phyloP scores from a whole-genome alignment of 805 yeast species.

The Wickerhamiella lipophila region DNA sequence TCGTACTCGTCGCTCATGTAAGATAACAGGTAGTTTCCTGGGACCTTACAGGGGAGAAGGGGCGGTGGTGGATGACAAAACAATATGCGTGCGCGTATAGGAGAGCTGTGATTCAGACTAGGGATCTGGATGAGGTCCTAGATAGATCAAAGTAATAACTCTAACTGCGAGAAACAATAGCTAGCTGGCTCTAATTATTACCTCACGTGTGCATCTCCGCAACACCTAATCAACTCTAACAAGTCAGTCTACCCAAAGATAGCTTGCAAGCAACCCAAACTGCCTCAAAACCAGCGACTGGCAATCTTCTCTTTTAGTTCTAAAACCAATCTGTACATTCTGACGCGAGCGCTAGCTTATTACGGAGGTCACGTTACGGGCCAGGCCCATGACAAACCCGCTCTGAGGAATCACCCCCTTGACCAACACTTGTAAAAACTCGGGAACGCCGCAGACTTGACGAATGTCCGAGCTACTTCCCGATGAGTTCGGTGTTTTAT shows the following conservation, averaged over 20 bases:
- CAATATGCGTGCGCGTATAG: background rate
- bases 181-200: too few species aligned
- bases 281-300: too few species aligned
- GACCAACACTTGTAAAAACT: background rate
- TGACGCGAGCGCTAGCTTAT: too few species aligned
- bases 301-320: too few species aligned
- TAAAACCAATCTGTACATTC: too few species aligned
- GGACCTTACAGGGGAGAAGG: background rate
- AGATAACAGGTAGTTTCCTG: conserved; percentile 7
- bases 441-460: background rate
- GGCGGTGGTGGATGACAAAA: background rate
- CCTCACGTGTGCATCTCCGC: too few species aligned
- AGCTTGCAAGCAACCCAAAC: too few species aligned
- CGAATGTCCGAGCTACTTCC: conserved; percentile 10
- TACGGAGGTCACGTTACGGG: background rate
- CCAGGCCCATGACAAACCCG: background rate
- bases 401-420: background rate
- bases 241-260: too few species aligned
- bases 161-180: too few species aligned
- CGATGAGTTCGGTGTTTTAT: conserved; percentile 60
- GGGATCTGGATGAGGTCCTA: too few species aligned
- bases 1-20: conserved; percentile 65
- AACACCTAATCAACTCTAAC: too few species aligned
- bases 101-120: background rate
- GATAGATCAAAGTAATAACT: too few species aligned